Evolutionary conservation across 139 green algal species (phyloP).

Genomic region (Coccomyxa sp.): DNA sequence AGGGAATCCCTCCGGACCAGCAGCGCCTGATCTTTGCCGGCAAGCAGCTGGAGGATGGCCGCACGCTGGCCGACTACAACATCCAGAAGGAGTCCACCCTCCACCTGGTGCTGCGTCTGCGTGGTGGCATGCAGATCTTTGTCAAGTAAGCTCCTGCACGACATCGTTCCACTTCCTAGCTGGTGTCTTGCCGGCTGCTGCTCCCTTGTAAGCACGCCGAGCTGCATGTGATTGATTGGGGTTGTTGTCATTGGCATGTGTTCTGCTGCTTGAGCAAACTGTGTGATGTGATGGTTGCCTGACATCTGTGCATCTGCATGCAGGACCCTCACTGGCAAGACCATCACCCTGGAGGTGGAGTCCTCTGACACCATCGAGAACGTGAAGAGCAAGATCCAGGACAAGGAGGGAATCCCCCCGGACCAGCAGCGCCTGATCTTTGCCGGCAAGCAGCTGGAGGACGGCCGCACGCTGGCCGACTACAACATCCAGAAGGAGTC

Average conservation of each 20-base stretch:
- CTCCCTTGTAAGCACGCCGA: not conserved
- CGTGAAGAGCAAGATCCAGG: constrained; percentile 75
- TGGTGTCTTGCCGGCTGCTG: not conserved
- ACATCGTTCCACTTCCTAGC: not conserved
- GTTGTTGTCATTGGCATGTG: not conserved
- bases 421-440: constrained; percentile 97
- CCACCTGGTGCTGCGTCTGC: constrained; percentile 79
- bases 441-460: constrained; percentile 95
- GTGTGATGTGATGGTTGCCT: not conserved
- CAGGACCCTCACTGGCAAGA: constrained; percentile 84
- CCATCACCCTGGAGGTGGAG: constrained; percentile 92
- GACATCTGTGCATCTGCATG: not conserved
- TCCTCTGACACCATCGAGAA: constrained; percentile 72
- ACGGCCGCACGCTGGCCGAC: constrained; percentile 89
- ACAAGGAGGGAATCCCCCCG: constrained; percentile 84
- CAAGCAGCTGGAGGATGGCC: constrained; percentile 97
- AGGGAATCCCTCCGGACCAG: constrained; percentile 92
- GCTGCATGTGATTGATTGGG: not conserved
- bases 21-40: constrained; percentile 96
- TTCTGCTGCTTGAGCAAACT: constrained; percentile 33
- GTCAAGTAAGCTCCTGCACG: constrained; percentile 6
- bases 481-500: constrained; percentile 99
- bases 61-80: constrained; percentile 97
- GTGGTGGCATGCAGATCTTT: constrained; percentile 60
- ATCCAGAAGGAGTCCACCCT: constrained; percentile 98